Evolutionary conservation across 2,329 filamentous ascomycete species (phyloP), one percentile per base, ranked within the genome.

Genomic region (Ophiostoma triangulosporum): DNA sequence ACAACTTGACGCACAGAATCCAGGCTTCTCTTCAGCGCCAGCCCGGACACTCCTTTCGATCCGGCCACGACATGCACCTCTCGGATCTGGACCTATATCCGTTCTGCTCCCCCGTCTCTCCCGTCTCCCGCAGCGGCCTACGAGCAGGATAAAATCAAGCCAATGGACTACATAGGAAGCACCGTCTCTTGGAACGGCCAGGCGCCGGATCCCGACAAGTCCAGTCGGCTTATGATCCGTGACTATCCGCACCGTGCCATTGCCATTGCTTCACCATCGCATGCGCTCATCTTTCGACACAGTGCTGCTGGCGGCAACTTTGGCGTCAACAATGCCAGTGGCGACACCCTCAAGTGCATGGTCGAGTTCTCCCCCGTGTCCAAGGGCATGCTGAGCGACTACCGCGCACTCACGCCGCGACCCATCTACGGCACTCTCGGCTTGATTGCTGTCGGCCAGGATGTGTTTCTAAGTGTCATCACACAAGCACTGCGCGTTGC

Each of bases 391-490:
- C 72, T 95, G 56, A 77, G 73, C 61, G 84, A 88, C 58, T 96
- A 91, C 68, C 81, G 87, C 43, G 76, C 83, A 12, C 71, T 96
- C 56, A 86, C 81, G 29, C 78, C 82, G 17, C 74, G 86, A 48
- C 82, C 83, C 15, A 84, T 90, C 32, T 83, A 88, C 64, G 91
- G 91, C 53, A 97, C 90, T 0, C 72, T 97, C 46, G 91, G 91
- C 2, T 72, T 97, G 57, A 91, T 96, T 61, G 85, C 88, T 0
- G 77, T 95, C 57, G 81, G 83, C 58, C 77, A 81, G 56, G 88
- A 96, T 70, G 83, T 96, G 14, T 97, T 97, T 65, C 73, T 97
- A 15, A 93, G 89, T 57, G 85, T 96, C 54, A 86, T 97, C 52
- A 94, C 86, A 27, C 80, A 82, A 46, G 85, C 88, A 35, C 77